Percentiles rank a stretch among this genome's conserved stretches.
Conservation (phyloP, 495 filamentous ascomycete species). For the Lasiosphaeria ovina region DNA sequence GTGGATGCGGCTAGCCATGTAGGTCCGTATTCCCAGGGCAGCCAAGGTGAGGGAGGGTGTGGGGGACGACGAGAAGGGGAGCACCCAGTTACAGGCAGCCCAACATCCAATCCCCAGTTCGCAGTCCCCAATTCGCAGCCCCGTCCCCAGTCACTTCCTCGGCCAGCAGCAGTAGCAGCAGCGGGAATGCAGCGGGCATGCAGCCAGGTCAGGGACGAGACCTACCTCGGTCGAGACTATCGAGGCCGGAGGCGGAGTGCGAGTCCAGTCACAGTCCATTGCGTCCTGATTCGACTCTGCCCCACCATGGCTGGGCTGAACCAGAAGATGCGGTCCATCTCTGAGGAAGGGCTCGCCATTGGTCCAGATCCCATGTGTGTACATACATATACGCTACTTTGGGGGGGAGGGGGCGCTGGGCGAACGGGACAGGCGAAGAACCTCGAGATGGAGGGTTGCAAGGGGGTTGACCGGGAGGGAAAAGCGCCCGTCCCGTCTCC, state of each 20-base stretch:
- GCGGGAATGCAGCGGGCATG: too few species aligned
- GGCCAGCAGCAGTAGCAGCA: too few species aligned
- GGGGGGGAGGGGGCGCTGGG: too few species aligned
- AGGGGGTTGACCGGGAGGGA: constrained; percentile 7
- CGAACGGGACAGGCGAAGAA: too few species aligned
- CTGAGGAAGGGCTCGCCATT: constrained; percentile 5
- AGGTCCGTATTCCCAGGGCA: background rate
- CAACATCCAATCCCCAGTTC: too few species aligned
- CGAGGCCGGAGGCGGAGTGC: too few species aligned
- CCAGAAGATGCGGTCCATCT: constrained; percentile 6
- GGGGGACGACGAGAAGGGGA: constrained; percentile 12
- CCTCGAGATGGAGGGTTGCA: constrained; percentile 17
- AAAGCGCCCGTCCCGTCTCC: background rate
- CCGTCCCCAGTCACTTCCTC: too few species aligned
- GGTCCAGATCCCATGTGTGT: constrained; percentile 3
- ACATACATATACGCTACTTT: too few species aligned
- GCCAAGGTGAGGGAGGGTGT: constrained; percentile 4
- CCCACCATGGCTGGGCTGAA: constrained; percentile 17
- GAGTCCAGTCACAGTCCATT: constrained; percentile 6
- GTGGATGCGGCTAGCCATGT: constrained; percentile 17
- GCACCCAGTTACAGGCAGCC: background rate
- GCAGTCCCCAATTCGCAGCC: too few species aligned
- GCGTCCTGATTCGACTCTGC: constrained; percentile 4
- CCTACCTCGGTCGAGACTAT: too few species aligned
- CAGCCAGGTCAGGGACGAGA: too few species aligned